Base-by-base conservation (phyloP, 192 early-diverging fungal species). In the Thamnidium elegans region DNA sequence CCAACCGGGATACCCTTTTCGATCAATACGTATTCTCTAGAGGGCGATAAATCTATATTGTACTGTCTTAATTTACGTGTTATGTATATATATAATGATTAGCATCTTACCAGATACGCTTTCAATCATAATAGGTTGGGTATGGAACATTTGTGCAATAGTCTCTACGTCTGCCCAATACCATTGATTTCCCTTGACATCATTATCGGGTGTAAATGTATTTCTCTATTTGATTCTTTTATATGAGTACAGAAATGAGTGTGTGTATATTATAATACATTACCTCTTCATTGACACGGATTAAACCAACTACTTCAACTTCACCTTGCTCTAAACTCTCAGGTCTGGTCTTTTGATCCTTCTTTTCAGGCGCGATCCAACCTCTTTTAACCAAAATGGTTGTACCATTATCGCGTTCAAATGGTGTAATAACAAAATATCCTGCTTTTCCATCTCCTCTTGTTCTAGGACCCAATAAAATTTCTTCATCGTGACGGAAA, bases 341-440 rank as follows among this genome's bases (percentile, higher is more conserved):
- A 4, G 81, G 76, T 13, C 90, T 76, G 3, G 74, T 68, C 7
- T 67, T 63, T 26, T 79, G 83, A 13, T 87, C 84, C 21, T 78
- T 78, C 53, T 90, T 86, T 6, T 87, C 86, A 19, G 83, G 78
- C 11, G 87, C 79, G 19, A 97, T 88, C 93, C 95, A 97, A 10
- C 95, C 95, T 36, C 95, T 85, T 69, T 92, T 90, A 14, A 97
- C 85, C 42, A 97, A 76, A 10, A 95, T 81, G 14, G 82, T 84
- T 13, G 84, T 82, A 56, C 89, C 88, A 62, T 88, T 84, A 39
- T 84, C 77, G 23, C 89, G 83, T 65, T 83, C 83, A 60, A 92
- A 74, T 7, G 92, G 92, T 10, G 92, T 91, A 3, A 92, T 81
- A 0, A 91, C 70, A 47, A 88, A 75, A 59, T 89, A 92, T 4